Base-by-base conservation (phyloP, 2,329 filamentous ascomycete species). In the Volutella citrinella region DNA sequence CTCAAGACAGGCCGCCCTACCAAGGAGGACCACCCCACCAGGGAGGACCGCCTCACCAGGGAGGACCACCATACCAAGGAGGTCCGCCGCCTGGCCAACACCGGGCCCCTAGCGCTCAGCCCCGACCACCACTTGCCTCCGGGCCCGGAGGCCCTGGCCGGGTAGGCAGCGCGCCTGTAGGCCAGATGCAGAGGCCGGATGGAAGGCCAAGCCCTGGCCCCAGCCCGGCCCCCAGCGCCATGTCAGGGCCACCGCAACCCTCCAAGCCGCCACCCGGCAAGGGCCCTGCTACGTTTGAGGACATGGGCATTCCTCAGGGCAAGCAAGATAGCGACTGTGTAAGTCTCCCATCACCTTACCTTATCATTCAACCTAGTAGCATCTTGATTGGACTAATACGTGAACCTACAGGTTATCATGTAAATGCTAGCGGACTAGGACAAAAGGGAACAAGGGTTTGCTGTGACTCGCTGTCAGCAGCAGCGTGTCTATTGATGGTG, bases 271-370 rank as follows among this genome's bases (percentile, higher is more conserved):
- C 20, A 9, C 12, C 20, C 4, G 64, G 67, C 30, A 87, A 89
- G 56, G 93, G 91, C 10, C 91, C 93, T 2, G 87, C 93, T 52
- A 97, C 93, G 0, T 98, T 98, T 60, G 91, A 96, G 58, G 90
- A 94, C 58, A 98, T 98, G 93, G 93, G 93, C 23, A 91, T 98
- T 51, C 87, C 89, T 7, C 76, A 82, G 52, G 81, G 74, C 29
- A 90, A 93, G 63, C 76, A 82, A 42, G 87, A 95, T n/a, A 78
- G 78, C 48, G 90, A 97, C 64, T 98, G 91, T 70, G 90, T 96
- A 79, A 74, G 76, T 74, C 14, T 40, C 28, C 19, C 13, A 10
- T 18, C 21, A 19, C 11, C 17, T 19, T n/a, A 26, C 8, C 5
- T 7, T 19, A 12, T 16, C 6, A 21, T n/a, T n/a, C n/a, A n/a